Conservation (phyloP, 495 filamentous ascomycete species). For the Parmelia sp. region DNA sequence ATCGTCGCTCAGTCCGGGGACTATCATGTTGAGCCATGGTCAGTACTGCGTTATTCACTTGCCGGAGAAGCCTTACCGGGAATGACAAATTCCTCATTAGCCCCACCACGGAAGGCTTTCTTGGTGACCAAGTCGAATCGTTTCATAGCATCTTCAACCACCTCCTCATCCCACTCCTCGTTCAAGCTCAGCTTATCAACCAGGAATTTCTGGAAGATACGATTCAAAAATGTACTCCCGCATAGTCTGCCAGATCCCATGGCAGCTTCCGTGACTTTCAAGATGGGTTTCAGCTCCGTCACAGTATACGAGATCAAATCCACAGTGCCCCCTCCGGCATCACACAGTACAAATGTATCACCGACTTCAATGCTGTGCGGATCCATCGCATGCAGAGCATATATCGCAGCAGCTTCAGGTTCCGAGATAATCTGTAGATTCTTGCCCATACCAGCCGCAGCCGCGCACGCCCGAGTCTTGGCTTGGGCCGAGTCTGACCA, state of each 20-base stretch:
- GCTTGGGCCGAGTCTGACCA: slow-evolving; percentile 73
- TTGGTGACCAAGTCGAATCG: slow-evolving; percentile 26
- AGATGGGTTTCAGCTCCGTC: slow-evolving; percentile 29
- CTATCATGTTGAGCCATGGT: slow-evolving; percentile 10
- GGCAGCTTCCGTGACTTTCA: slow-evolving; percentile 62
- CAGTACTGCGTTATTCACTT: not conserved
- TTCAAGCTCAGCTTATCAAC: slow-evolving; percentile 54
- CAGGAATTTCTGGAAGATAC: slow-evolving; percentile 64
- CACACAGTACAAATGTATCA: slow-evolving; percentile 70
- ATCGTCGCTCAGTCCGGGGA: slow-evolving; percentile 32
- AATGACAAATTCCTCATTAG: slow-evolving; percentile 25
- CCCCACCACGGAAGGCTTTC: slow-evolving; percentile 19
- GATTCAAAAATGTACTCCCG: slow-evolving; percentile 69
- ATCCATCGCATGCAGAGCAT: slow-evolving; percentile 63
- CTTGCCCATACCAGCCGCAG: slow-evolving; percentile 61
- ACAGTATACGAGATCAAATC: slow-evolving; percentile 55
- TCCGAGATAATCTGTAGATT: slow-evolving; percentile 65
- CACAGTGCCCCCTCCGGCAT: slow-evolving; percentile 72
- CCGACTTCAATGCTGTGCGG: slow-evolving; percentile 58
- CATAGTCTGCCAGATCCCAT: slow-evolving; percentile 62
- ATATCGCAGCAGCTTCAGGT: slow-evolving; percentile 72
- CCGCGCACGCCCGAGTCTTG: slow-evolving; percentile 57
- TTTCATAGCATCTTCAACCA: slow-evolving; percentile 48
- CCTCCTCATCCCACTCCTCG: slow-evolving; percentile 50
- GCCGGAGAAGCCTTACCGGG: slow-evolving; percentile 19